Evolutionary conservation across 306 rosid genomes (phyloP).

Genomic region (Vigna radiata): DNA sequence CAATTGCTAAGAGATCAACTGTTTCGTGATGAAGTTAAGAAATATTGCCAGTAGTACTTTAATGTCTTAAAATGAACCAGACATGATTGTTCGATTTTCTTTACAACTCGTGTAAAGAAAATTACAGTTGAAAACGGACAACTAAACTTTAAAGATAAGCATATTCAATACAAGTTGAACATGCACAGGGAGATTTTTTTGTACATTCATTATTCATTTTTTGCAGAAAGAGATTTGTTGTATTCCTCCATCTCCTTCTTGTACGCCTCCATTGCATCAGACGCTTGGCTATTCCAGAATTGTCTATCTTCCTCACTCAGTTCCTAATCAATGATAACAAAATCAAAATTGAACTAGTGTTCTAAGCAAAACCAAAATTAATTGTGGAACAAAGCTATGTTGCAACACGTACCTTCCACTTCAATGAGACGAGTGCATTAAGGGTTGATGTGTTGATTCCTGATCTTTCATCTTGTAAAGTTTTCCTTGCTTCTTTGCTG

Average conservation of each 20-base stretch:
- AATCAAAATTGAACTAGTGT: neutral
- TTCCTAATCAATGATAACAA: constrained; percentile 54
- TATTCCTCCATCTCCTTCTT: constrained; percentile 81
- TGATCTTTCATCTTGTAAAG: constrained; percentile 65
- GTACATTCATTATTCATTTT: neutral
- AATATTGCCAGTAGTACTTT: too few relatives aligned
- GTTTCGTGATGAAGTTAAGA: too few relatives aligned
- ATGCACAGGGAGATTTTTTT: neutral
- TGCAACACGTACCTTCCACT: constrained; percentile 72
- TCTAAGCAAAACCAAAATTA: neutral
- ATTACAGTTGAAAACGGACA: neutral
- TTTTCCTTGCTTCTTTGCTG: constrained; percentile 82
- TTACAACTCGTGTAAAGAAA: neutral
- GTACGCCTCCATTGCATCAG: constrained; percentile 83
- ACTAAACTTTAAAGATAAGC: neutral
- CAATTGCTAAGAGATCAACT: too few relatives aligned
- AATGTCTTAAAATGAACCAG: too few relatives aligned
- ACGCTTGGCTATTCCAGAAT: constrained; percentile 74
- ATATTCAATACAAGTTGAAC: constrained; percentile 61
- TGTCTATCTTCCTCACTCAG: constrained; percentile 72
- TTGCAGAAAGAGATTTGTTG: constrained; percentile 60
- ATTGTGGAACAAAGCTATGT: neutral
- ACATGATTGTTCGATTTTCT: neutral
- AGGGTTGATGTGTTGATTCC: constrained; percentile 59
- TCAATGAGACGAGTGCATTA: constrained; percentile 70